Base-by-base conservation (phyloP, 179 eudicot species). In the Spinacia oleracea region DNA sequence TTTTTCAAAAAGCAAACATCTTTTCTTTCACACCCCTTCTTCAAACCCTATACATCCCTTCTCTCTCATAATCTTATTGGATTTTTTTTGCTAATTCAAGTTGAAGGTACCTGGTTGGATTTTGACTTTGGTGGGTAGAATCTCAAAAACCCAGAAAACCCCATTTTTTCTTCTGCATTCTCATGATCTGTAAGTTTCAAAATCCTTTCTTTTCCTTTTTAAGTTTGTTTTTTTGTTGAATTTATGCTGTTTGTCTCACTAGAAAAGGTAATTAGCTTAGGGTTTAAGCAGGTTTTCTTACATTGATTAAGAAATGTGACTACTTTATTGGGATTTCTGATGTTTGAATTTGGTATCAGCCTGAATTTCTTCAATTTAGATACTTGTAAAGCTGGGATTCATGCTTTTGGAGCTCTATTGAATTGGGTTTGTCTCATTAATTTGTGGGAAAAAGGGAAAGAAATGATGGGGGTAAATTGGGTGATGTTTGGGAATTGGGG, bases 171-270 rank as follows among this genome's bases (percentile, higher is more conserved):
- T 53, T 55, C 80, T 70, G 76, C 76, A 77, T 79, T 75, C 20
- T 70, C 70, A 79, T 83, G 83, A 83, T 76, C 80, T 83, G 85
- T 83, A 79, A 75, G 85, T 76, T 48, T 35, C 70, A 82, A 68
- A 60, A 51, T 40, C 15, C 73, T 14, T 8, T 21, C 70, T 78
- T 74, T 32, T 34, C 14, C n/a, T n/a, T 0, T 56, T 63, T 77
- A 74, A 45, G 25, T 77, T 72, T 66, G 62, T 23, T 55, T 8
- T 70, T 69, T 70, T 25, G 73, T 40, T 78, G 15, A 35, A 21
- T 66, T 48, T 40, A n/a, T 70, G 46, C 14, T 60, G 70, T 74
- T 60, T 69, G 6, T 42, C 40, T 35, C 16, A 6, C 18, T 27
- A 11, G 40, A 45, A 70, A 31, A 45, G 46, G 46, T 21, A 16